Base-by-base conservation (phyloP, 768 basidiomycete species). In the Russula ochroleuca region DNA sequence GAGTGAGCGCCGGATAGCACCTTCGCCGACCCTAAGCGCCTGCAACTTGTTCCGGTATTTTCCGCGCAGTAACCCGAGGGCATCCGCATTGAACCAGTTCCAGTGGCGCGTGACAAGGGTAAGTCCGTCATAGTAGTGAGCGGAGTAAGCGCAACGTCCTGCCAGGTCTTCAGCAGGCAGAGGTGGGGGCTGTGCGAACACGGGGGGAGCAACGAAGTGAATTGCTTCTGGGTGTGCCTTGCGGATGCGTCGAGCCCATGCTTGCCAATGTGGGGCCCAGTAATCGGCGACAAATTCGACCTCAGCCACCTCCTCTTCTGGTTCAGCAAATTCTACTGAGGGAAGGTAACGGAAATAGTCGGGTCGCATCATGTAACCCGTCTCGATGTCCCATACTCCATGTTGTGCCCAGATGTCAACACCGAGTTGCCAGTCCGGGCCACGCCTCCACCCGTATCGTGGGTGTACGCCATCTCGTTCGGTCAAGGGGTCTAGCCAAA, bases 51-150 rank as follows among this genome's bases (percentile, higher is more conserved):
- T 81, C 13, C 79, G 78, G 71, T 96, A 89, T 69, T 89, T 89
- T 10, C 93, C 92, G 21, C 96, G 79, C 38, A 99, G 74, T n/a
- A 98, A 72, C 1, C 96, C 97, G 0, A 99, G 76, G 1, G 95
- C 94, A 74, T 98, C 94, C 2, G 93, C 94, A 69, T 98, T 98
- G 81, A 93, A 90, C 86, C 88, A 88, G 72, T 94, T 88, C 92
- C 91, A 94, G 70, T 94, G 92, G 40, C 92, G 81, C 38, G 91
- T 90, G n/a, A 98, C 79, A 47, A 98, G 82, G 0, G 96, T 98
- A 45, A 98, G 77, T 1, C 95, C 95, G 69, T 98, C 95, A 70
- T 98, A 98, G 73, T 94, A 98, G 73, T 98, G 96, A 0, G 86
- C 80, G 5, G 89, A 86, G 67, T 91, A 88, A 37, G 81, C 86